Percentiles rank a stretch among this genome's conserved stretches.
Conservation (phyloP, 2,329 filamentous ascomycete genomes). For the Ophiostoma himal-ulmi region DNA sequence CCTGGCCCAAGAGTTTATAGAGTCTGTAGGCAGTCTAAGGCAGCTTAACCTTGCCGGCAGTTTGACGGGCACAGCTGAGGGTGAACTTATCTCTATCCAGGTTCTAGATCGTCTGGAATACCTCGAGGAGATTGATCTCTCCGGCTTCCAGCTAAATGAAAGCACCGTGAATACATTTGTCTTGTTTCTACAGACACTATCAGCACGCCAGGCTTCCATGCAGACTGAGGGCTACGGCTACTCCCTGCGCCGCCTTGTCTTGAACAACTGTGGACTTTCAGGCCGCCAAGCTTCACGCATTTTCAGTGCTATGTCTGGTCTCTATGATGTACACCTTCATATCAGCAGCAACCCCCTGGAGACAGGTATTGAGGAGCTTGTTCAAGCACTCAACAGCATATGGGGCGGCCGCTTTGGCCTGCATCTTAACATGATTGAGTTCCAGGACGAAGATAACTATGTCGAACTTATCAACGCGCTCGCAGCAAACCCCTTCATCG, state of each 20-base stretch:
- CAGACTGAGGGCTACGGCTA: slow-evolving; percentile 21
- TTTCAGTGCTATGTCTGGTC: slow-evolving; percentile 44
- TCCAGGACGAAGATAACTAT: slow-evolving; percentile 47
- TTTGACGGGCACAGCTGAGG: slow-evolving; percentile 42
- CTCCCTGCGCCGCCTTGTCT: slow-evolving; percentile 36
- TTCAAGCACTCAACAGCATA: slow-evolving; percentile 42
- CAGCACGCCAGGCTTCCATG: slow-evolving; percentile 20
- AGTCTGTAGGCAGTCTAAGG: slow-evolving; percentile 40
- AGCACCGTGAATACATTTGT: slow-evolving; percentile 44
- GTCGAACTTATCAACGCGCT: slow-evolving; percentile 46
- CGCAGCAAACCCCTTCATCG: slow-evolving; percentile 45
- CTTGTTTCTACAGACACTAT: slow-evolving; percentile 37
- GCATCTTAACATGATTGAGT: slow-evolving; percentile 54
- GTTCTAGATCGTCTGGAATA: slow-evolving; percentile 39
- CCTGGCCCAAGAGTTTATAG: slow-evolving; percentile 41
- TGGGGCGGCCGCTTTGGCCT: slow-evolving; percentile 44
- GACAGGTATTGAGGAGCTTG: slow-evolving; percentile 46
- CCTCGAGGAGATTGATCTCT: slow-evolving; percentile 51
- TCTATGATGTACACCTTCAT: slow-evolving; percentile 43
- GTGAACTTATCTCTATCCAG: slow-evolving; percentile 44
- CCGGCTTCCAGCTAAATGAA: slow-evolving; percentile 42
- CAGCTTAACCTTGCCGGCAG: slow-evolving; percentile 48
- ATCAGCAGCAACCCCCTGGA: slow-evolving; percentile 51
- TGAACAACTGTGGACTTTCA: slow-evolving; percentile 49
- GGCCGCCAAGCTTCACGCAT: slow-evolving; percentile 46